Evolutionary conservation across 2,329 filamentous ascomycete species (phyloP), one percentile per base, ranked within the genome.

Genomic region (Seiridium unicorne): DNA sequence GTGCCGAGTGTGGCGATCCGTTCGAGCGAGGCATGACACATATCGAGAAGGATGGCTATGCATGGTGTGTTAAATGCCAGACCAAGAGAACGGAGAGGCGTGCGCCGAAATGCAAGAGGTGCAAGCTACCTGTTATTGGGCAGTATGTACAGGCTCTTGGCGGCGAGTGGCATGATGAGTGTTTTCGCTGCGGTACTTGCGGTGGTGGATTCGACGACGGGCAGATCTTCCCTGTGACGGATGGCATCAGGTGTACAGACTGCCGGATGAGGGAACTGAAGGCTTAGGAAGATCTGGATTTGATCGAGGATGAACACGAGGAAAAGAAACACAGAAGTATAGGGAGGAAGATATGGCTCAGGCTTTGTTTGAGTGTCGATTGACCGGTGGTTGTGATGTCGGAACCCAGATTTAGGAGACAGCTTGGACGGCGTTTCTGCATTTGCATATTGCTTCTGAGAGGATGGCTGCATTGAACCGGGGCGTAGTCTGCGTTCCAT

Each of bases 11-110:
- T 73, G 95, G 95, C 66, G 94, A 99, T 77, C 94, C 95, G 0
- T 99, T 99, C 72, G 92, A 83, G 65, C 81, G 82, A 53, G 85
- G 84, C 61, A 84, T 83, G 77, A 89, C 86, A 51, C 87, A 89
- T 69, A 88, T 99, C 59, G 95, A 99, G 73, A 97, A 97, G 76
- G 94, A 98, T 66, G 94, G 94, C 8, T 98, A 96, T 74, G 95
- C 95, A 4, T 99, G 95, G 93, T 99, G 95, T 76, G 86, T 98
- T 51, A 84, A 84, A 31, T 99, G 95, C 73, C 94, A 98, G 78
- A 96, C 93, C 11, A 91, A 93, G 71, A 87, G 95, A 40, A 97
- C 93, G 10, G 92, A 96, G 74, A 85, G 94, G 34, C 91, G 91
- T 57, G 91, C 90, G 10, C 90, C 92, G 51, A 96, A 96, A 76